phyloP scores from a whole-genome alignment of 106 monocot species.

The Dioscorea dumetorum region DNA sequence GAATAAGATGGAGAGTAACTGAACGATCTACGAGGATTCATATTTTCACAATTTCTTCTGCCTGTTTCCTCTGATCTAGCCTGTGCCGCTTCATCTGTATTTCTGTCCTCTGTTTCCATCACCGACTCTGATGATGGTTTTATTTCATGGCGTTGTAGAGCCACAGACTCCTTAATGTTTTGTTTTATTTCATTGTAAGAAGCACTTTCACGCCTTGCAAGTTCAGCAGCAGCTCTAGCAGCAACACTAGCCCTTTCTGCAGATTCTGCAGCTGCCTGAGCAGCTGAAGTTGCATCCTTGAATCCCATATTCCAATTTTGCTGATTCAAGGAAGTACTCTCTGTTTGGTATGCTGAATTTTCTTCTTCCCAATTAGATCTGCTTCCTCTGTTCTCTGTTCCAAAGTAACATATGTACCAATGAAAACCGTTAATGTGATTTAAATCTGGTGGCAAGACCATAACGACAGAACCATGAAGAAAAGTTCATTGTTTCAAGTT shows the following conservation, averaged over 20 bases:
- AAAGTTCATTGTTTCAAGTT: not conserved
- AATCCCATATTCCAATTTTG: constrained; percentile 54
- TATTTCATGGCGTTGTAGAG: not conserved
- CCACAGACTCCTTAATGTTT: constrained; percentile 4
- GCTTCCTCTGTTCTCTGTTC: constrained; percentile 14
- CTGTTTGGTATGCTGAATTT: constrained; percentile 11
- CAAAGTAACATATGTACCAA: not conserved
- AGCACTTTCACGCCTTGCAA: constrained; percentile 44
- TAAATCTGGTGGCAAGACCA: not conserved
- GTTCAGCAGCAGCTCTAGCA: constrained; percentile 83
- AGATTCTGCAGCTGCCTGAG: constrained; percentile 87
- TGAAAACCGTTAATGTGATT: too few relatives aligned
- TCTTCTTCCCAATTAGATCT: not conserved
- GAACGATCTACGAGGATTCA: not conserved
- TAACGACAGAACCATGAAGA: not conserved
- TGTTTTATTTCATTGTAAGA: constrained; percentile 8
- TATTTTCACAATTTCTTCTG: constrained; percentile 2
- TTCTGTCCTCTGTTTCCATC: constrained; percentile 4
- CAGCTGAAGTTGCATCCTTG: constrained; percentile 86
- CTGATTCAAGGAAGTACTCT: constrained; percentile 14
- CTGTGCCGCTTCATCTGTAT: constrained; percentile 11
- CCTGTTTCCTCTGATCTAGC: not conserved
- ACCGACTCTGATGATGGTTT: constrained; percentile 2
- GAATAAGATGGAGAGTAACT: constrained; percentile 8
- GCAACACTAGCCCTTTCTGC: constrained; percentile 88